Evolutionary conservation across 1,284 basidiomycete genomes (phyloP).

Genomic region (Ustilago tritici): DNA sequence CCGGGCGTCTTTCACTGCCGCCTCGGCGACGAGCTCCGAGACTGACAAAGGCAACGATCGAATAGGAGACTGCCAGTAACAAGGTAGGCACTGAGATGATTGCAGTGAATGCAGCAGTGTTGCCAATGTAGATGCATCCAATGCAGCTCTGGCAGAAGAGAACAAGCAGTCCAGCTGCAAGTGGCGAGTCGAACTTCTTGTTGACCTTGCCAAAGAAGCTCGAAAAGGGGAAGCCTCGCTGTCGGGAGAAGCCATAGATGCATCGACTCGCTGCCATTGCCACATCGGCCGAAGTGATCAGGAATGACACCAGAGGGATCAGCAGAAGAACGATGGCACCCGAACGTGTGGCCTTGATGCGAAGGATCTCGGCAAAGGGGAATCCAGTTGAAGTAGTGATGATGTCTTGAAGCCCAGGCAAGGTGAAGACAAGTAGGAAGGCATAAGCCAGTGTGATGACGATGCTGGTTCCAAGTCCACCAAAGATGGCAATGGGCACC

Average conservation of each 20-base stretch:
- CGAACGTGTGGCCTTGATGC: conserved; percentile 20
- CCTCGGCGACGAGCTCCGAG: conserved; percentile 13
- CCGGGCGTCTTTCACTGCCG: not conserved
- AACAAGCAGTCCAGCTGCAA: conserved; percentile 22
- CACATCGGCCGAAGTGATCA: conserved; percentile 24
- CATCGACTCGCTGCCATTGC: conserved; percentile 31
- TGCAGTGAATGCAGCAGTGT: conserved; percentile 37
- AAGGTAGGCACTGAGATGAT: conserved; percentile 42
- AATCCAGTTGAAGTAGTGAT: conserved; percentile 36
- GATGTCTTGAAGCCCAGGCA: conserved; percentile 21
- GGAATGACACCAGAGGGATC: conserved; percentile 30
- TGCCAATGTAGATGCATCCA: conserved; percentile 39
- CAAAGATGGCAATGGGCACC: conserved; percentile 34
- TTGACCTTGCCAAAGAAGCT: conserved; percentile 23
- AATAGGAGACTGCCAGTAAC: conserved; percentile 28
- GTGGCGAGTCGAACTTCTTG: conserved; percentile 26
- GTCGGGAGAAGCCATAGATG: conserved; percentile 26
- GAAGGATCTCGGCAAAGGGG: conserved; percentile 37
- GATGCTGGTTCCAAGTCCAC: conserved; percentile 17
- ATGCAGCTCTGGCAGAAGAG: conserved; percentile 19
- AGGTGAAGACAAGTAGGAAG: conserved; percentile 35
- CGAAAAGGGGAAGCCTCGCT: conserved; percentile 32
- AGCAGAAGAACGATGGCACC: conserved; percentile 38
- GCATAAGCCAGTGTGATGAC: conserved; percentile 27
- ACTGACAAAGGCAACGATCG: conserved; percentile 27